phyloP scores from a whole-genome alignment of 2,329 filamentous ascomycete genomes.

The Venturia pyrina region DNA sequence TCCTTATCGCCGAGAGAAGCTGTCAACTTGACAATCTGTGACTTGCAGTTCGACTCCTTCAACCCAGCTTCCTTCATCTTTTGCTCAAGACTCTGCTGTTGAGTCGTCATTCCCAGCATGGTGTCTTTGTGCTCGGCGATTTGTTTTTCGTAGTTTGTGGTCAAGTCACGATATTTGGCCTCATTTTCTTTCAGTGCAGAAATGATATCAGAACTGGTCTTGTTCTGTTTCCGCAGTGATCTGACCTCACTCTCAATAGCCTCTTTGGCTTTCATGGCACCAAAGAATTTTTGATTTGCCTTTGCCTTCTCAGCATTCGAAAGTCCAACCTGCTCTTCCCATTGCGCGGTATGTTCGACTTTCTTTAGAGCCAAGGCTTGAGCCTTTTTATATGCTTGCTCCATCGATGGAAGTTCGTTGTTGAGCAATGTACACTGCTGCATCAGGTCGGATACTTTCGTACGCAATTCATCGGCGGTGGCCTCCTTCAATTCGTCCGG shows the following conservation, averaged over 20 bases:
- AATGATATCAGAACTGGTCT: slow-evolving; percentile 88
- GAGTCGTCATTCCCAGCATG: slow-evolving; percentile 57
- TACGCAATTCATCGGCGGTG: slow-evolving; percentile 59
- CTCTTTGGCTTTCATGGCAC: slow-evolving; percentile 88
- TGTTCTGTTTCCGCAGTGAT: slow-evolving; percentile 69
- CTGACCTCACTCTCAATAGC: slow-evolving; percentile 71
- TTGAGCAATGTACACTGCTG: slow-evolving; percentile 76
- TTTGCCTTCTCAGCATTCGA: slow-evolving; percentile 85
- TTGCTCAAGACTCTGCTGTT: slow-evolving; percentile 65
- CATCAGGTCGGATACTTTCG: slow-evolving; percentile 64
- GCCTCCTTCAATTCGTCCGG: slow-evolving; percentile 1
- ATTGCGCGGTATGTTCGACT: slow-evolving; percentile 60
- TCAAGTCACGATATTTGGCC: slow-evolving; percentile 60
- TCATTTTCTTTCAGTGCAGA: slow-evolving; percentile 88
- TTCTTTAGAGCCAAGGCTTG: slow-evolving; percentile 70
- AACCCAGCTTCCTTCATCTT: slow-evolving; percentile 39
- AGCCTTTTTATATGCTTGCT: slow-evolving; percentile 82
- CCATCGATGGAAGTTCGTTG: slow-evolving; percentile 79
- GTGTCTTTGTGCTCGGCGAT: slow-evolving; percentile 71
- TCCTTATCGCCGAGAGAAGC: slow-evolving; percentile 69
- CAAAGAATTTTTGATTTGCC: slow-evolving; percentile 96
- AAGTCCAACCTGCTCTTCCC: slow-evolving; percentile 39
- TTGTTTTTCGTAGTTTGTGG: slow-evolving; percentile 86
- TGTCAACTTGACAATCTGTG: slow-evolving; percentile 68
- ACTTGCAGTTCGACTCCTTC: slow-evolving; percentile 44